Evolutionary conservation across 306 rosid genomes (phyloP), one percentile per base, ranked within the genome.

Genomic region (Quercus ilex): DNA sequence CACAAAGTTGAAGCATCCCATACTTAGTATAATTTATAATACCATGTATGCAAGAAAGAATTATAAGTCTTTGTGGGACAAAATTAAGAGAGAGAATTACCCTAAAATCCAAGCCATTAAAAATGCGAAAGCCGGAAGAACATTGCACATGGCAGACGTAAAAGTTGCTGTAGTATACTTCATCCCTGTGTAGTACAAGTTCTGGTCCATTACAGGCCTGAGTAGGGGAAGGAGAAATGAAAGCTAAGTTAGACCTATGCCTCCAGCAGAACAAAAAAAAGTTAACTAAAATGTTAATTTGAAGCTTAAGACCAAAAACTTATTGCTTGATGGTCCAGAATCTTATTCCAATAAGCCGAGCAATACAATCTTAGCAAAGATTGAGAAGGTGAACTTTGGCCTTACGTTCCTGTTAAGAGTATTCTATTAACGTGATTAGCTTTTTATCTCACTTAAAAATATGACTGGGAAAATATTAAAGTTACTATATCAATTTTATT

Each of bases 171-270:
- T 75, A 46, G 91, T 88, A 18, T 63, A 55, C 83, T 87, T 90
- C 88, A 89, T 73, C 51, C 91, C 94, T 0, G 81, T 57, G 23
- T 85, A 85, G 82, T 51, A 84, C 87, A 90, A 56, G 88, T 87
- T 90, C 76, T 89, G 92, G 63, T 89, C 92, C 1, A 90, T 78
- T 21, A 85, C 92, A 7, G 94, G 94, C 82, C 94, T 88, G 76
- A 68, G 35, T 4, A 14, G 30, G 9, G 20, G 6, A 25, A 9
- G 18, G 9, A 28, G 6, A 25, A 69, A 53, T 35, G 23, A 4
- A 18, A 23, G 49, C 18, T 5, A 10, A 46, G 6, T 9, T 35
- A 6, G 13, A 20, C 3, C 55, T 2, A 20, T 62, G 38, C 46
- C 11, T 38, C 46, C 11, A 41, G 46, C 12, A 41, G 46, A 41